Conservation (phyloP, 768 basidiomycete genomes). For the Tephrocybe sp. region DNA sequence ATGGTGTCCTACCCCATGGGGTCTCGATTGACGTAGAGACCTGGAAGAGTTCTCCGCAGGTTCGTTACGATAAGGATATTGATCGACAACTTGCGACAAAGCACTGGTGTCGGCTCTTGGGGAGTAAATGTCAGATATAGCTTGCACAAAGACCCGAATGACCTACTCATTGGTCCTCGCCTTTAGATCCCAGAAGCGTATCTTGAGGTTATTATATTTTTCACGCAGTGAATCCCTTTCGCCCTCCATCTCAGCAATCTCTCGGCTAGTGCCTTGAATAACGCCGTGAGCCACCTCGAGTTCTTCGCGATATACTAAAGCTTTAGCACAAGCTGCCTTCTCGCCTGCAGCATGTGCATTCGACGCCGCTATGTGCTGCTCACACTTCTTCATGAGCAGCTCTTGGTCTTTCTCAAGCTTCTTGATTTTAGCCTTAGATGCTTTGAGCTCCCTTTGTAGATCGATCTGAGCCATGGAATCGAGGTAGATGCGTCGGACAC, state of each 20-base stretch:
- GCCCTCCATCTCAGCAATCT: constrained; percentile 10
- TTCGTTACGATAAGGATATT: too few species aligned
- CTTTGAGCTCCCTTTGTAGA: constrained; percentile 32
- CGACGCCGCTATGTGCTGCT: constrained; percentile 35
- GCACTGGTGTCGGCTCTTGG: neutral
- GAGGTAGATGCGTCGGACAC: constrained; percentile 51
- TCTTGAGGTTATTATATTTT: constrained; percentile 23
- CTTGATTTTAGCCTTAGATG: constrained; percentile 38
- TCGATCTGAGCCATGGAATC: constrained; percentile 27
- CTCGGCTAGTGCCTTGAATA: neutral
- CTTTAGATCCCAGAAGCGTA: too few species aligned
- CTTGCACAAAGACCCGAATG: neutral
- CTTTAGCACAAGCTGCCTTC: constrained; percentile 24
- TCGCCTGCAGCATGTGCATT: constrained; percentile 28
- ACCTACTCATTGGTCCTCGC: neutral
- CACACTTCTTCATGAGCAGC: constrained; percentile 42
- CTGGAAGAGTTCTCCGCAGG: too few species aligned
- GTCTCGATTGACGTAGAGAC: too few species aligned
- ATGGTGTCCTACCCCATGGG: too few species aligned
- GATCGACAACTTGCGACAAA: neutral
- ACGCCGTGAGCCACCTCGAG: neutral
- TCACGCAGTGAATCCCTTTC: constrained; percentile 8
- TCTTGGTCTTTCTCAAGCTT: constrained; percentile 41
- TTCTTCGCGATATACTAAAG: constrained; percentile 12
- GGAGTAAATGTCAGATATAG: neutral